These are phyloP conservation scores for Pseudopyrenochaeta lycopersici DNA, from an alignment of 2,329 filamentous ascomycete genomes.

Conservation along the genomic window DNA sequence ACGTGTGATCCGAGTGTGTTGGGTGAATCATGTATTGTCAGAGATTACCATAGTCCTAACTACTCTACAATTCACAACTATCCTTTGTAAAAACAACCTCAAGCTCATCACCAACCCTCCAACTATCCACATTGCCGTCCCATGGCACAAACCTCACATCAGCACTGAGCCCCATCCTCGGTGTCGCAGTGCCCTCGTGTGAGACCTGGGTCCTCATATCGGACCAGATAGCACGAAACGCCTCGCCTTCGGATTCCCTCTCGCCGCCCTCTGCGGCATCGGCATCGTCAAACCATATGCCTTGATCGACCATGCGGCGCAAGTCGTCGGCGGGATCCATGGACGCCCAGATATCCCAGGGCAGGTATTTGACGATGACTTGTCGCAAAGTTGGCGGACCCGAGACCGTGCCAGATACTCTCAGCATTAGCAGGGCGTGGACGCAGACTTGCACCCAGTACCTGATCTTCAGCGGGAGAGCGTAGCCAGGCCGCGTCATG, in stretches of 20 bases:
- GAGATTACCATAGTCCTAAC: too few species aligned
- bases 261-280: constrained; percentile 24
- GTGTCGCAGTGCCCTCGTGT: constrained; percentile 10
- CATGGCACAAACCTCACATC: constrained; percentile 36
- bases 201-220: constrained; percentile 22
- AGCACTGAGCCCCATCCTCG: constrained; percentile 21
- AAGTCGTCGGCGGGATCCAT: constrained; percentile 45
- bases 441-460: constrained; percentile 45
- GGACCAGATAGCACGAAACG: constrained; percentile 40
- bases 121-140: constrained; percentile 42
- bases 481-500: constrained; percentile 29
- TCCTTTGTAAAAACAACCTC: constrained; percentile 40
- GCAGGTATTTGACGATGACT: constrained; percentile 41
- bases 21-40: too few species aligned
- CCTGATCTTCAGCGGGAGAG: constrained; percentile 40
- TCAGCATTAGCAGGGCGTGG: constrained; percentile 40
- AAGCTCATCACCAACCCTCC: constrained; percentile 44
- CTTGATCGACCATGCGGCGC: constrained; percentile 31
- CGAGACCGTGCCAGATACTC: neutral
- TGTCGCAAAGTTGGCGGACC: constrained; percentile 19
- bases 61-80: neutral
- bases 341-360: constrained; percentile 46
- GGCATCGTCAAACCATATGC: constrained; percentile 38
- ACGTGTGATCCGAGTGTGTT: too few species aligned
- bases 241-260: constrained; percentile 41